These are phyloP conservation scores for Leccinum barrowsii DNA, from an alignment of 768 basidiomycete genomes.

Conservation along the genomic window DNA sequence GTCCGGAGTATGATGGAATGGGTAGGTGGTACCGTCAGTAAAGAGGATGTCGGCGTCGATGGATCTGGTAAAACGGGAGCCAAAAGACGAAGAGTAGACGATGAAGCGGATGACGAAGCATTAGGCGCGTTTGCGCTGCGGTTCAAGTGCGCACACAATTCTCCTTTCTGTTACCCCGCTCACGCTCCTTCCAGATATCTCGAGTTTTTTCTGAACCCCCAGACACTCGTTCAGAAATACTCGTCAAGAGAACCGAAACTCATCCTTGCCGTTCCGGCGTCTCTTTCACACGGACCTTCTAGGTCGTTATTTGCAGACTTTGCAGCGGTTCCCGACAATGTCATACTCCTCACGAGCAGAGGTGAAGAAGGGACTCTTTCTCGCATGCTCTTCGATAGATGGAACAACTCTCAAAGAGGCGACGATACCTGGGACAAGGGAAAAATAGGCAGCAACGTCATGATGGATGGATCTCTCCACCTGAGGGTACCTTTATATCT, in stretches of 20 bases:
- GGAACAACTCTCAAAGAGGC: slow-evolving; percentile 79
- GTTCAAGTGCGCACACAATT: slow-evolving; percentile 66
- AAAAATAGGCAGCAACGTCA: slow-evolving; percentile 79
- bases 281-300: slow-evolving; percentile 89
- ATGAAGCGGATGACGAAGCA: slow-evolving; percentile 78
- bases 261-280: slow-evolving; percentile 89
- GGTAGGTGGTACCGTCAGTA: slow-evolving; percentile 93
- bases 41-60: slow-evolving; percentile 87
- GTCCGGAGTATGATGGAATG: slow-evolving; percentile 98
- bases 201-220: slow-evolving; percentile 87
- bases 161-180: background rate
- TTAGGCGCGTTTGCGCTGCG: slow-evolving; percentile 82
- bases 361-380: slow-evolving; percentile 80
- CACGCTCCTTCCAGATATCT: slow-evolving; percentile 57
- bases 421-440: slow-evolving; percentile 88
- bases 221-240: slow-evolving; percentile 74
- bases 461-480: slow-evolving; percentile 69
- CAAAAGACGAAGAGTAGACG: slow-evolving; percentile 54
- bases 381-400: slow-evolving; percentile 74
- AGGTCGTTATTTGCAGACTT: slow-evolving; percentile 84
- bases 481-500: slow-evolving; percentile 50
- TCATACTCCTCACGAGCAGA: slow-evolving; percentile 79
- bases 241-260: slow-evolving; percentile 89
- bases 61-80: slow-evolving; percentile 52
- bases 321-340: slow-evolving; percentile 77